Evolutionary conservation across 2,329 filamentous ascomycete genomes (phyloP).

Genomic region (Ilyonectria mors-panacis): DNA sequence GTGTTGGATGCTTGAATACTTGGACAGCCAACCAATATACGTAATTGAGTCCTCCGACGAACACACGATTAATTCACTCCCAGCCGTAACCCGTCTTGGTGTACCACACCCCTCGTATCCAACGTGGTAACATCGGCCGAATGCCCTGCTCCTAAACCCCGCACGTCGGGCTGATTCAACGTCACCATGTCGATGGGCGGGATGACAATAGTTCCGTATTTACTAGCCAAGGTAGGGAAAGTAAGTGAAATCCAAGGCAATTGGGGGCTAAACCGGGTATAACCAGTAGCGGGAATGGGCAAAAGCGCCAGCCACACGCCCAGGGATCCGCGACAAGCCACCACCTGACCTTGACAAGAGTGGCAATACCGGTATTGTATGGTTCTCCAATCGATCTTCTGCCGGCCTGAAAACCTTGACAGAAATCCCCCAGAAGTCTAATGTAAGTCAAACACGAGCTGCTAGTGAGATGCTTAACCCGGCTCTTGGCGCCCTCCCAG

Average conservation of each 20-base stretch:
- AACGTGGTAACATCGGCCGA: constrained; percentile 19
- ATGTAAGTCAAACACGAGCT: not conserved
- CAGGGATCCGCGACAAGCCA: too few relatives aligned
- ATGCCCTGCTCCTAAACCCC: constrained; percentile 4
- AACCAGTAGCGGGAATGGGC: too few relatives aligned
- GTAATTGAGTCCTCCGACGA: not conserved
- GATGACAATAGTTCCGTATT: constrained; percentile 2
- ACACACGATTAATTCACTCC: not conserved
- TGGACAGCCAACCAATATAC: not conserved
- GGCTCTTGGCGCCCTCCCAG: constrained; percentile 13
- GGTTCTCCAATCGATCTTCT: not conserved
- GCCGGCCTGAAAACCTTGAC: not conserved
- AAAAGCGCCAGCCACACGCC: too few relatives aligned
- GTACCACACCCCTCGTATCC: constrained; percentile 19
- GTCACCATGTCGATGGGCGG: constrained; percentile 6
- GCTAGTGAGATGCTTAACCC: not conserved
- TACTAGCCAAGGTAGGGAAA: not conserved
- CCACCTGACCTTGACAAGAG: not conserved
- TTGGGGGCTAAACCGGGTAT: not conserved
- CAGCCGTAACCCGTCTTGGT: not conserved
- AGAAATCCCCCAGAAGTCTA: not conserved
- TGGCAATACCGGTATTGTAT: not conserved
- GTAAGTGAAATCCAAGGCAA: not conserved
- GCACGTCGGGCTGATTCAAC: constrained; percentile 12
- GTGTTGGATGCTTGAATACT: not conserved